Base-by-base conservation (phyloP, 148 eudicot species). In the Cornus controversa region DNA sequence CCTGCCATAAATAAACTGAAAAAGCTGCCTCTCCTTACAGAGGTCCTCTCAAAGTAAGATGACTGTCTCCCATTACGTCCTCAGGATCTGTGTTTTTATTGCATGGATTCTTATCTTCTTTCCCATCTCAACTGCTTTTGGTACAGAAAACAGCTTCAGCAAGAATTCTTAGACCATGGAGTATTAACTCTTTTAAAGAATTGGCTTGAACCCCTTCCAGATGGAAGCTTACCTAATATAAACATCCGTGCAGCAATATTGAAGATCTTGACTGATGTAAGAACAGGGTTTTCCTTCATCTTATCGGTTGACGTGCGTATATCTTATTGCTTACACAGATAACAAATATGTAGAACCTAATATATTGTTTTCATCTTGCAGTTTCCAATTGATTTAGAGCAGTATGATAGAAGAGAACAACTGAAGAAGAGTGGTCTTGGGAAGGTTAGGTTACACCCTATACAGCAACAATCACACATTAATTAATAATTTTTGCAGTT, bases 191-290 rank as follows among this genome's bases (percentile, higher is more conserved):
- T 90, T 67, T 54, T 96, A 75, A 93, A 88, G 80, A 96, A 84
- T 78, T 96, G 99, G 99, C 98, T 96, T 40, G 98, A 96, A 76
- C 99, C 99, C 64, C 92, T 96, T 69, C 99, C 99, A 67, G 99
- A 96, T 90, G 98, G 99, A 79, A 96, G 99, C 88, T 77, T 96
- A 76, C 99, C 99, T 34, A 96, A 93, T 79, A 96, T 93, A 75
- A 96, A 96, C 83, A 89, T 93, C 26, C 97, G 99, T 22, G 95
- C 90, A 73, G 99, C 99, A 40, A 87, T 96, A 74, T 75, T 96
- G 77, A 85, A 83, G 89, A 93, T 96, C 77, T 84, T 96, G 81
- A 93, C 93, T 77, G 99, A 96, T 79, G 99, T 96, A 93, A 77
- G 50, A 72, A 62, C 62, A 67, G 36, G n/a, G 18, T 73, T 73